Conservation (phyloP, 1,139 yeast species). For the Candida sp. region DNA sequence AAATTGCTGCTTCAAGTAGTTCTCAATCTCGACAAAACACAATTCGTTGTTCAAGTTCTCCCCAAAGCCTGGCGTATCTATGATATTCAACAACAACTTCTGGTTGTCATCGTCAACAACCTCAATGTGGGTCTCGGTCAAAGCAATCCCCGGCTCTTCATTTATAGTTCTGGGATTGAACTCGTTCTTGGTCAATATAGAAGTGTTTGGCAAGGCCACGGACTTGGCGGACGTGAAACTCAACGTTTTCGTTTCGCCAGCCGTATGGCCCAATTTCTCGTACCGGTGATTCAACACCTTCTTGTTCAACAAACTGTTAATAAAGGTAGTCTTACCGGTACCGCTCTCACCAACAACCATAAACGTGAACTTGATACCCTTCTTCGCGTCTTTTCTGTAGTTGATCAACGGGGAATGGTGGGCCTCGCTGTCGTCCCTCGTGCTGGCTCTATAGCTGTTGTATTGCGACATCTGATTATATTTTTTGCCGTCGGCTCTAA, state of each 20-base stretch:
- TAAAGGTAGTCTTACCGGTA: slow-evolving; percentile 85
- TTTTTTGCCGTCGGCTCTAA: not conserved
- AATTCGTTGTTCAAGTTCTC: slow-evolving; percentile 68
- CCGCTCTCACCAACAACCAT: slow-evolving; percentile 90
- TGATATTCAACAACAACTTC: slow-evolving; percentile 60
- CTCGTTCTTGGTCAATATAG: slow-evolving; percentile 44
- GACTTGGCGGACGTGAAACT: slow-evolving; percentile 54
- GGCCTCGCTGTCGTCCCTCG: not conserved
- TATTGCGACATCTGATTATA: not conserved
- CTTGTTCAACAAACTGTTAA: slow-evolving; percentile 73
- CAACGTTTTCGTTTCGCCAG: slow-evolving; percentile 50
- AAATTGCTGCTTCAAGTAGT: slow-evolving; percentile 84
- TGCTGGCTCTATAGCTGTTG: not conserved
- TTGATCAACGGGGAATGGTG: slow-evolving; percentile 50
- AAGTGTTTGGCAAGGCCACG: slow-evolving; percentile 53
- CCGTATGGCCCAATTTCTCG: slow-evolving; percentile 29
- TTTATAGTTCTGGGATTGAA: slow-evolving; percentile 48
- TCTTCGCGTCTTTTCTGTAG: slow-evolving; percentile 74
- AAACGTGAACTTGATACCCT: slow-evolving; percentile 83
- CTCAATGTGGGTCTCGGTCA: slow-evolving; percentile 73
- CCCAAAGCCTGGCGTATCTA: slow-evolving; percentile 85
- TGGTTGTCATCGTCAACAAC: slow-evolving; percentile 79
- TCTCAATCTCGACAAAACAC: slow-evolving; percentile 72
- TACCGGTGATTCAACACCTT: slow-evolving; percentile 64
- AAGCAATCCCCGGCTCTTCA: slow-evolving; percentile 63